Conservation (phyloP, 2,329 filamentous ascomycete species). For the Parastagonospora avenae region DNA sequence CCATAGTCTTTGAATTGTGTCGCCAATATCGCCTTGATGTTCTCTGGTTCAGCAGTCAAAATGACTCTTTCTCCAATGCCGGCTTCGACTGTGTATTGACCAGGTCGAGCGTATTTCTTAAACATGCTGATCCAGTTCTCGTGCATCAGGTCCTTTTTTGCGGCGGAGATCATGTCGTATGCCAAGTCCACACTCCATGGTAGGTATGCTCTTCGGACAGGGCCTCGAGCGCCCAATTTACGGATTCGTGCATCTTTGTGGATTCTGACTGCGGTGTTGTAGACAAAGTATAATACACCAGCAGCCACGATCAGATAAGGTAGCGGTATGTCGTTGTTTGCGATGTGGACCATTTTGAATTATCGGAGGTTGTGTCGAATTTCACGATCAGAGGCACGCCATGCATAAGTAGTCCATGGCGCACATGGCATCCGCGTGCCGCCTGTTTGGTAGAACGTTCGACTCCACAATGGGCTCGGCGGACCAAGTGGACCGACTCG, state of each 20-base stretch:
- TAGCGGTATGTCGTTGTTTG: conserved; percentile 19
- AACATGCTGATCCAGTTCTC: conserved; percentile 66
- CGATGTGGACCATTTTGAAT: neutral
- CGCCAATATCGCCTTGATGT: conserved; percentile 89
- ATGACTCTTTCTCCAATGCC: conserved; percentile 65
- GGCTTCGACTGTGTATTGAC: conserved; percentile 65
- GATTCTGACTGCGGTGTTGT: conserved; percentile 23
- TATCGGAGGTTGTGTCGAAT: neutral
- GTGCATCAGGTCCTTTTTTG: conserved; percentile 61
- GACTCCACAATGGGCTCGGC: no score
- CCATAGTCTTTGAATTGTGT: conserved; percentile 86
- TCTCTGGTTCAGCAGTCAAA: conserved; percentile 82
- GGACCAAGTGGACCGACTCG: no score
- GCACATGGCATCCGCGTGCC: no score
- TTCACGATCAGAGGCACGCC: neutral
- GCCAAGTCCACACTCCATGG: conserved; percentile 68
- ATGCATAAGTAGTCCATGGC: no score
- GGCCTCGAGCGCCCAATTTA: conserved; percentile 53
- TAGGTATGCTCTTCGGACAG: conserved; percentile 43
- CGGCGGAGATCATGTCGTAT: conserved; percentile 59
- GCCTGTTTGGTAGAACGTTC: no score
- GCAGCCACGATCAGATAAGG: conserved; percentile 29
- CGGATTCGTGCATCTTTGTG: conserved; percentile 45
- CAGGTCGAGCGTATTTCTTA: conserved; percentile 38
- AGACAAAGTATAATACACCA: conserved; percentile 23